These are phyloP conservation scores for Allantophomopsis lycopodina DNA, from an alignment of 2,329 filamentous ascomycete genomes.

Conservation along the genomic window DNA sequence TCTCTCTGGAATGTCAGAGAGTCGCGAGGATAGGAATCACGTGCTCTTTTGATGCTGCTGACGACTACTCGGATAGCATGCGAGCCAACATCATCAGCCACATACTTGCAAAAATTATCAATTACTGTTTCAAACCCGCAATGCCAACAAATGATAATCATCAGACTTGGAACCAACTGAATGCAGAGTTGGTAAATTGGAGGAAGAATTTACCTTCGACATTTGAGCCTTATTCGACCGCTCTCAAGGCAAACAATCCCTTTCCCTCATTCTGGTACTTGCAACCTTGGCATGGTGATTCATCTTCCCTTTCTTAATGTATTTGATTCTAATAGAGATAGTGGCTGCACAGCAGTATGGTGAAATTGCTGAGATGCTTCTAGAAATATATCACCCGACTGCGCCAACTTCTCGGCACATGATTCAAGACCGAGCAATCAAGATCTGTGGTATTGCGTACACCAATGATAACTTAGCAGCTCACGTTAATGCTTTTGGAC, in stretches of 20 bases:
- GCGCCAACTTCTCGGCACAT: slow-evolving; percentile 6
- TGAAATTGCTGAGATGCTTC: slow-evolving; percentile 16
- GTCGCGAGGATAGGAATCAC: slow-evolving; percentile 2
- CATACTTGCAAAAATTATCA: slow-evolving; percentile 28
- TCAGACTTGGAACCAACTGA: slow-evolving; percentile 10
- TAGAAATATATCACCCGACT: slow-evolving; percentile 2
- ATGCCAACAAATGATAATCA: slow-evolving; percentile 9
- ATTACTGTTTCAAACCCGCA: slow-evolving; percentile 18
- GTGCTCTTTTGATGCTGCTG: slow-evolving; percentile 25
- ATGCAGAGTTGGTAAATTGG: slow-evolving; percentile 15
- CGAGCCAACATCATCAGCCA: slow-evolving; percentile 26
- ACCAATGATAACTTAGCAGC: slow-evolving; percentile 27
- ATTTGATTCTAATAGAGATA: slow-evolving; percentile 8
- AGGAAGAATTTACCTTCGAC: slow-evolving; percentile 15
- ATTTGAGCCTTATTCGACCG: slow-evolving; percentile 20
- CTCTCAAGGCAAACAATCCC: slow-evolving; percentile 3
- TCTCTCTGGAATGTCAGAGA: slow-evolving; percentile 21
- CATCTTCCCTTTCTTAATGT: neutral
- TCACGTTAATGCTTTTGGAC: slow-evolving; percentile 32
- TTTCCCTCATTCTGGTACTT: slow-evolving; percentile 27
- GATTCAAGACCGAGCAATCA: slow-evolving; percentile 21
- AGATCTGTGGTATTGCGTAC: slow-evolving; percentile 29
- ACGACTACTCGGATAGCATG: slow-evolving; percentile 20
- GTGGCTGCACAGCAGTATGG: slow-evolving; percentile 29
- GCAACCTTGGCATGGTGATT: slow-evolving; percentile 27